Percentiles rank a stretch among this genome's conserved stretches.
phyloP scores from a whole-genome alignment of 2,329 filamentous ascomycete genomes.

The Neonectria hederae region DNA sequence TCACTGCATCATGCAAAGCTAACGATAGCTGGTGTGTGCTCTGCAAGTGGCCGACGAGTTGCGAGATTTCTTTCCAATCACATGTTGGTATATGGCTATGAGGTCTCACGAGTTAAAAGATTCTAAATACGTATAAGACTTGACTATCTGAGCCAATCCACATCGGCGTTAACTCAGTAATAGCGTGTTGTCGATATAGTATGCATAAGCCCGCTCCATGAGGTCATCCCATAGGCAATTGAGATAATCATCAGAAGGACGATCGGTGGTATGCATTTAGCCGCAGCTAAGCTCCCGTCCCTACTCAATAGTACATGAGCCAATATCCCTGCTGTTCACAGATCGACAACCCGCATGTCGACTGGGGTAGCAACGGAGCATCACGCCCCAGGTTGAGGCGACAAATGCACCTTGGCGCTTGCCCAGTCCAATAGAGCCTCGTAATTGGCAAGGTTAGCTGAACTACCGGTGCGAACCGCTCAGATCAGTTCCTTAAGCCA shows the following conservation, averaged over 20 bases:
- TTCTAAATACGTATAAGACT: background rate
- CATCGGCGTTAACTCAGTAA: background rate
- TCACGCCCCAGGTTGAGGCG: conserved; percentile 18
- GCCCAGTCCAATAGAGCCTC: conserved; percentile 21
- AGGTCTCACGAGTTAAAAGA: background rate
- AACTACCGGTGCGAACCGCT: conserved; percentile 17
- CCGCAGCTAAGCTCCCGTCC: conserved; percentile 4
- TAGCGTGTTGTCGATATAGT: background rate
- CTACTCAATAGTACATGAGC: conserved; percentile 10
- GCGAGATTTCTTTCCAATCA: background rate
- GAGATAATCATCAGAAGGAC: background rate
- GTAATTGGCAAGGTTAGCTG: conserved; percentile 7
- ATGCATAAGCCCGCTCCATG: background rate
- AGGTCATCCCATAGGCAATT: conserved; percentile 2
- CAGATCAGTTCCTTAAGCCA: conserved; percentile 7
- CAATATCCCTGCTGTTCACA: conserved; percentile 15
- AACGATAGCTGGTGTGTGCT: background rate
- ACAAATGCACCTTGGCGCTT: conserved; percentile 3
- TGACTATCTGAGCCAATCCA: background rate
- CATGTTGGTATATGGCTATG: background rate
- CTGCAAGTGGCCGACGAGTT: conserved; percentile 4
- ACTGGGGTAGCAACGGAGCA: conserved; percentile 17
- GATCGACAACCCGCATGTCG: conserved; percentile 23
- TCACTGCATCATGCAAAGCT: conserved; percentile 8
- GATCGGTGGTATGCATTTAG: conserved; percentile 8